These are phyloP conservation scores for Lactuca sativa DNA, from an alignment of 129 eudicot species.

Conservation along the genomic window DNA sequence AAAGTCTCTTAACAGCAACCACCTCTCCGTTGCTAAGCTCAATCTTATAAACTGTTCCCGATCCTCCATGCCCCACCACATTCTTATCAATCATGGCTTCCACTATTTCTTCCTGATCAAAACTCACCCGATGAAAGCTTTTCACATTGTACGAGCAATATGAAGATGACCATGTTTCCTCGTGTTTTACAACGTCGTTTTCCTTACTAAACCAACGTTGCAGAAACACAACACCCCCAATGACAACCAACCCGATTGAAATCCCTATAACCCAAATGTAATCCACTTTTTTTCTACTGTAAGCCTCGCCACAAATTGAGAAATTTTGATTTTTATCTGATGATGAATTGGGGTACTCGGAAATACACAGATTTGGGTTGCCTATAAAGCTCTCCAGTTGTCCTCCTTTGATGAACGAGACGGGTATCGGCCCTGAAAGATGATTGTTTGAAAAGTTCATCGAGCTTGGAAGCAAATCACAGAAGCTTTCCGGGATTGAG, in stretches of 20 bases:
- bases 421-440: conserved; percentile 87
- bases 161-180: conserved; percentile 60
- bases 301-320: conserved; percentile 42
- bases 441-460: conserved; percentile 76
- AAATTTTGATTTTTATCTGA: conserved; percentile 38
- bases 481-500: conserved; percentile 68
- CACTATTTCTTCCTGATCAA: conserved; percentile 67
- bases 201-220: conserved; percentile 59
- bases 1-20: conserved; percentile 86
- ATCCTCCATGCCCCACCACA: conserved; percentile 84
- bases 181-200: conserved; percentile 38
- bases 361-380: conserved; percentile 69
- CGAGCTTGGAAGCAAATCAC: conserved; percentile 71
- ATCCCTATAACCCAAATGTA: conserved; percentile 58
- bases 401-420: conserved; percentile 58
- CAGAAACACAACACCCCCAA: conserved; percentile 53
- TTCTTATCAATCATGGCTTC: conserved; percentile 78
- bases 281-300: conserved; percentile 49
- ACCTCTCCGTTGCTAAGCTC: conserved; percentile 66
- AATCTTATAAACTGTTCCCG: conserved; percentile 86
- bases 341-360: conserved; percentile 36
- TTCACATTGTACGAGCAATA: conserved; percentile 75
- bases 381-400: conserved; percentile 67
- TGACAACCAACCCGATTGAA: conserved; percentile 48
- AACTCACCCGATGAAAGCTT: conserved; percentile 76